phyloP scores from a whole-genome alignment of 768 basidiomycete genomes.

The Lentinus tigrinus region DNA sequence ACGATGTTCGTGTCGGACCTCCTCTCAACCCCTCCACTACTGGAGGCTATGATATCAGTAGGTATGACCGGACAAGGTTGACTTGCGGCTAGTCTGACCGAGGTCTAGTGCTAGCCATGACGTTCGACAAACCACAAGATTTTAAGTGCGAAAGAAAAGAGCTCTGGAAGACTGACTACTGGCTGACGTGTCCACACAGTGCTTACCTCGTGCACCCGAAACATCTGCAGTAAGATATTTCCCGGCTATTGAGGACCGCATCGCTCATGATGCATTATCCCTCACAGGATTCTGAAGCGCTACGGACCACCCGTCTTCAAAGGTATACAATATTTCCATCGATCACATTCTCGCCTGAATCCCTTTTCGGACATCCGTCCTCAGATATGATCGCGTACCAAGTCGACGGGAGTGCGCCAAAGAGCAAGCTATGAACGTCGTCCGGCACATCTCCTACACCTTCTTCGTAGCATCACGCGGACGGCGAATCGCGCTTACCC shows the following conservation, averaged over 20 bases:
- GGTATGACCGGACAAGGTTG: neutral
- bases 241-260: neutral
- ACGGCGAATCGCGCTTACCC: slow-evolving; percentile 52
- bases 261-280: neutral
- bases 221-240: neutral
- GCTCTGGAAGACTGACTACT: too few species aligned
- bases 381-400: slow-evolving; percentile 13
- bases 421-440: neutral
- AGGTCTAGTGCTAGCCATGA: slow-evolving; percentile 9
- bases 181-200: neutral
- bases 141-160: neutral
- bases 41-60: slow-evolving; percentile 11
- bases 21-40: neutral
- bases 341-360: too few species aligned
- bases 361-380: too few species aligned
- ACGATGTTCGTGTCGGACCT: slow-evolving; percentile 6
- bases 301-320: slow-evolving; percentile 1
- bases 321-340: neutral
- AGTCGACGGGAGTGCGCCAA: slow-evolving; percentile 3
- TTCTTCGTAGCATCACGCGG: slow-evolving; percentile 11
- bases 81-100: neutral
- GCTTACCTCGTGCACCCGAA: slow-evolving; percentile 10
- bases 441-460: neutral
- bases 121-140: slow-evolving; percentile 1
- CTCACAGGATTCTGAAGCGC: neutral